Evolutionary conservation across 768 basidiomycete species (phyloP).

Genomic region (Pleurotus pulmonarius): DNA sequence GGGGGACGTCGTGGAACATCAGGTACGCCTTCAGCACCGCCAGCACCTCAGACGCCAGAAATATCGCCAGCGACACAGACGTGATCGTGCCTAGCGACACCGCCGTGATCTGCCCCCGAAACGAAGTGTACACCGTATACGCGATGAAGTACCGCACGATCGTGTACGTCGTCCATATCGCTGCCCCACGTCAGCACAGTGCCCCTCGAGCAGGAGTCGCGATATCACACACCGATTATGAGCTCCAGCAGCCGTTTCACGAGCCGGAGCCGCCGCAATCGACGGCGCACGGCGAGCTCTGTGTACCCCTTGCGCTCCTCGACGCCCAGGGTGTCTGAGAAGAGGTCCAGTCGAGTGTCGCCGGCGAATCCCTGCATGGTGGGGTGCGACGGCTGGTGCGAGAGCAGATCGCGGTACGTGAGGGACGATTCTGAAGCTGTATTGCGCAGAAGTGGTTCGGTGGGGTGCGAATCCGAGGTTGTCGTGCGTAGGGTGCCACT

Average conservation of each 20-base stretch:
- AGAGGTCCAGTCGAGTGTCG: conserved; percentile 21
- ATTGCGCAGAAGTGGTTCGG: conserved; percentile 37
- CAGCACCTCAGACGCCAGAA: conserved; percentile 32
- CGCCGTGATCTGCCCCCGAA: conserved; percentile 36
- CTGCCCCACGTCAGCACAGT: conserved; percentile 31
- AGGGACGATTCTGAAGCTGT: conserved; percentile 23
- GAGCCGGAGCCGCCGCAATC: conserved; percentile 24
- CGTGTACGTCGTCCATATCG: conserved; percentile 56
- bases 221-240: conserved; percentile 31
- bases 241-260: conserved; percentile 26
- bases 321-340: conserved; percentile 19
- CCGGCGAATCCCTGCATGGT: conserved; percentile 13
- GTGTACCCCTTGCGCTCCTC: conserved; percentile 25
- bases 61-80: conserved; percentile 35
- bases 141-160: conserved; percentile 64
- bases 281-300: conserved; percentile 19
- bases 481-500: conserved; percentile 29
- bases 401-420: conserved; percentile 28
- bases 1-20: conserved; percentile 25
- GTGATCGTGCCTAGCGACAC: conserved; percentile 48
- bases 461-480: conserved; percentile 37
- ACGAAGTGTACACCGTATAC: conserved; percentile 38
- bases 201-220: conserved; percentile 10
- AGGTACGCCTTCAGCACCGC: conserved; percentile 36
- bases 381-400: conserved; percentile 26